A percentile compares a stretch with the other conserved stretches of the same genome.
These are phyloP conservation scores for Mycena kentingensis DNA, from an alignment of 768 basidiomycete genomes.

Conservation along the genomic window DNA sequence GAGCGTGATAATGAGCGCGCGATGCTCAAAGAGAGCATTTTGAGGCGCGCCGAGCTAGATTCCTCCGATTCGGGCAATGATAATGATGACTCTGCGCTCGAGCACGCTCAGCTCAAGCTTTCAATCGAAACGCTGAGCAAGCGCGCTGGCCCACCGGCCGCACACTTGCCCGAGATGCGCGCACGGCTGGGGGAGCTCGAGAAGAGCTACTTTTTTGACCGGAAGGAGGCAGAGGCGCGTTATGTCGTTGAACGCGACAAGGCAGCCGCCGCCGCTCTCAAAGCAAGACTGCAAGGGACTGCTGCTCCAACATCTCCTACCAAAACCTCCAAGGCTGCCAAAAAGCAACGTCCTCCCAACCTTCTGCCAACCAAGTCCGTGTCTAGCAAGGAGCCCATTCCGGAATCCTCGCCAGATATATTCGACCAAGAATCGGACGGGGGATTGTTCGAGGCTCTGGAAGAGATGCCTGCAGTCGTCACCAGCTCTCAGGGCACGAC, in stretches of 20 bases:
- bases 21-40: conserved; percentile 23
- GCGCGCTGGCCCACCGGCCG: conserved; percentile 31
- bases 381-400: conserved; percentile 1
- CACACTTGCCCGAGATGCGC: conserved; percentile 42
- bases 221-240: conserved; percentile 59
- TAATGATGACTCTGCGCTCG: conserved; percentile 55
- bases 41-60: conserved; percentile 23
- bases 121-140: conserved; percentile 49
- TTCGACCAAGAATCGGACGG: conserved; percentile 57
- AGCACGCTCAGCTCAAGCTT: conserved; percentile 66
- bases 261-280: conserved; percentile 45
- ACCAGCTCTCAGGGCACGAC: conserved; percentile 56
- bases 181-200: conserved; percentile 48
- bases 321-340: not conserved
- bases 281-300: conserved; percentile 40
- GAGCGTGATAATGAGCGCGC: conserved; percentile 17
- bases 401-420: conserved; percentile 36
- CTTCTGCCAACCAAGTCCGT: conserved; percentile 13
- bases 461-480: conserved; percentile 59
- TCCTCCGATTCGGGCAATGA: conserved; percentile 38
- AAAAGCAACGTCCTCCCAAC: conserved; percentile 20
- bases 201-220: conserved; percentile 70
- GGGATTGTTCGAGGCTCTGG: conserved; percentile 75
- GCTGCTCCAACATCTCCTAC: not conserved
- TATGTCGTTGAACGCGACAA: conserved; percentile 59